phyloP scores from a whole-genome alignment of 2,329 filamentous ascomycete species.

The Penicillium psychrosexuale region DNA sequence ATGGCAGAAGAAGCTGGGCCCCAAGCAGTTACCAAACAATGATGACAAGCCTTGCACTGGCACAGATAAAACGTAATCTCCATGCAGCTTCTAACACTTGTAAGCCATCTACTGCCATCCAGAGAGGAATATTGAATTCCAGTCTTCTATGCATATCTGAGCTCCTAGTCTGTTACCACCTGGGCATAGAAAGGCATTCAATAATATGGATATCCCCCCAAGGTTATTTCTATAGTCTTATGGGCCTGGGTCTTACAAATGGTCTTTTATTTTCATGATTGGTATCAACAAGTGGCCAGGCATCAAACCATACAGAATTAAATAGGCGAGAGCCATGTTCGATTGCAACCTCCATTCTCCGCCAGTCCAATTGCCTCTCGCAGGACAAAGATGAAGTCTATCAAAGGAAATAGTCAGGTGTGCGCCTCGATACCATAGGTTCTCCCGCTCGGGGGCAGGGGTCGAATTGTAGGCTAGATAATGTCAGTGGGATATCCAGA shows the following conservation, averaged over 20 bases:
- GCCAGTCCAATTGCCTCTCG: slow-evolving; percentile 29
- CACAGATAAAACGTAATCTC: too few relatives aligned
- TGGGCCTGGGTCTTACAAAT: slow-evolving; percentile 21
- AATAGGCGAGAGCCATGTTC: slow-evolving; percentile 26
- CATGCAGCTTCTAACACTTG: not conserved
- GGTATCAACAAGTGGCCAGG: slow-evolving; percentile 40
- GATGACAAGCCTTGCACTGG: too few relatives aligned
- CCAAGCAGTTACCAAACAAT: not conserved
- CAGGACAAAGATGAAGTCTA: slow-evolving; percentile 34
- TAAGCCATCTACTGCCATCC: not conserved
- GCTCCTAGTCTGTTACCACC: too few relatives aligned
- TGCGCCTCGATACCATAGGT: slow-evolving; percentile 96
- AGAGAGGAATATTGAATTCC: not conserved
- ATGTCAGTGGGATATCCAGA: slow-evolving; percentile 4
- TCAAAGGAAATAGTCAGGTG: slow-evolving; percentile 97
- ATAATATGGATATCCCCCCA: not conserved
- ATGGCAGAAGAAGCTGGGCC: not conserved
- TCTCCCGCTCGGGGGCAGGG: slow-evolving; percentile 96
- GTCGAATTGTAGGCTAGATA: slow-evolving; percentile 91
- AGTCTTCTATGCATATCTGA: not conserved
- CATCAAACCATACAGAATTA: slow-evolving; percentile 37
- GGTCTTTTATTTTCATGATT: slow-evolving; percentile 42
- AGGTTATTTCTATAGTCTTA: not conserved
- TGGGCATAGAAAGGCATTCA: not conserved
- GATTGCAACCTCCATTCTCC: slow-evolving; percentile 27